phyloP scores from a whole-genome alignment of 495 filamentous ascomycete species.

The Xylaria telfairii region DNA sequence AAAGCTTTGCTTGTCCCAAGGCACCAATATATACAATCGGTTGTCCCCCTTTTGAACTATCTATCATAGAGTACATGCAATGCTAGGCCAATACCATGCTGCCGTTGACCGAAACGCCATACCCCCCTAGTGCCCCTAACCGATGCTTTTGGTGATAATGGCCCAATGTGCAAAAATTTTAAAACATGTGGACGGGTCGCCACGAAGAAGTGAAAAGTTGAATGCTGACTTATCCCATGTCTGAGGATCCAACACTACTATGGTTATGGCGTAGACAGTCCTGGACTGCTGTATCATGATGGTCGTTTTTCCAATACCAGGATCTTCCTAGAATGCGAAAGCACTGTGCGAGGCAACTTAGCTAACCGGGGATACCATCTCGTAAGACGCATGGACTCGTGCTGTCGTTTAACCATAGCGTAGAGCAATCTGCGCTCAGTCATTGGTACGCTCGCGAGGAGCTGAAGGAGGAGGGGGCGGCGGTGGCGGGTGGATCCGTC shows the following conservation, averaged over 20 bases:
- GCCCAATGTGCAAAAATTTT: conserved; percentile 16
- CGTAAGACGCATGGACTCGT: neutral
- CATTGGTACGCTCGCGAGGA: conserved; percentile 12
- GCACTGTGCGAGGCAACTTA: neutral
- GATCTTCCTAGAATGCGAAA: neutral
- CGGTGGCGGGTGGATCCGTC: conserved; percentile 29
- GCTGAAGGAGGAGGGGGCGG: conserved; percentile 9
- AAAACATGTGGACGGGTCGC: conserved; percentile 18
- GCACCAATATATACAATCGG: conserved; percentile 15
- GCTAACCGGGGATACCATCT: neutral
- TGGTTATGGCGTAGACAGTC: conserved; percentile 7
- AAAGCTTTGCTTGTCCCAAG: conserved; percentile 17
- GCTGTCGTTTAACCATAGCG: neutral
- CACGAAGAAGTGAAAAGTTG: conserved; percentile 16
- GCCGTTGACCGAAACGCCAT: conserved; percentile 19
- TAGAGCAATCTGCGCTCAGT: neutral
- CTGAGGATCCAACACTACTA: conserved; percentile 8
- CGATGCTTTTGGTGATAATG: conserved; percentile 20
- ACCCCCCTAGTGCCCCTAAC: neutral
- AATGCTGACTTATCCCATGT: neutral
- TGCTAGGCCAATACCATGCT: conserved; percentile 23
- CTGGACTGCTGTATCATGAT: conserved; percentile 17
- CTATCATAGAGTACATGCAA: conserved; percentile 24
- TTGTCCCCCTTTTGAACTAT: conserved; percentile 8
- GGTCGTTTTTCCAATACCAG: neutral